Conservation (phyloP, 2,329 filamentous ascomycete species). For the Colletotrichum limetticola region DNA sequence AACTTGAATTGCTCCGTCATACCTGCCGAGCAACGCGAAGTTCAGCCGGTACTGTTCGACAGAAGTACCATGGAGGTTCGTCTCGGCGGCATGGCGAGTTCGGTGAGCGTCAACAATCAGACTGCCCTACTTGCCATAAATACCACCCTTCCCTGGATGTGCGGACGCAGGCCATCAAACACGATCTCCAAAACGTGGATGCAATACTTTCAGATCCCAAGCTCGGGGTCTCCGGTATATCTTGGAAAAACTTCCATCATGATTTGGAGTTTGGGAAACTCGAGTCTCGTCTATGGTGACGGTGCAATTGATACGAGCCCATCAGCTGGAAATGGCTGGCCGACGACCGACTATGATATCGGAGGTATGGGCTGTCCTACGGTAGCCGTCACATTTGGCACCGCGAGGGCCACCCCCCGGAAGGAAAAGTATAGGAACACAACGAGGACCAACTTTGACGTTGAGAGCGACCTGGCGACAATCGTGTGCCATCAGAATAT, state of each 20-base stretch:
- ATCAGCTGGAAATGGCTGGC: background rate
- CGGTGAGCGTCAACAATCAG: background rate
- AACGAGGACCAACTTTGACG: slow-evolving; percentile 22
- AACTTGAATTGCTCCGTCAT: slow-evolving; percentile 37
- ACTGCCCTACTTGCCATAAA: slow-evolving; percentile 36
- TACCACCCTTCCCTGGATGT: slow-evolving; percentile 32
- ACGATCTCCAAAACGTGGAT: slow-evolving; percentile 26
- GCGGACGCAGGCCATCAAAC: background rate
- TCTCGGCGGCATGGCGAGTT: slow-evolving; percentile 1
- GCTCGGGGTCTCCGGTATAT: slow-evolving; percentile 32
- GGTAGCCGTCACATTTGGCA: slow-evolving; percentile 11
- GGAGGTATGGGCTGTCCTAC: slow-evolving; percentile 8
- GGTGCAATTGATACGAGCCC: slow-evolving; percentile 36
- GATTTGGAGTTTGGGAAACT: slow-evolving; percentile 28
- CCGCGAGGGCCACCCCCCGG: background rate
- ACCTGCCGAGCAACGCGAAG: slow-evolving; percentile 23
- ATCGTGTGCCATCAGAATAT: slow-evolving; percentile 40
- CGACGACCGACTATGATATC: background rate
- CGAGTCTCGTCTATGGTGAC: slow-evolving; percentile 32
- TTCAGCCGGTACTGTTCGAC: background rate
- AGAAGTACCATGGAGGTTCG: background rate
- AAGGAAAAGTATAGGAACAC: slow-evolving; percentile 16
- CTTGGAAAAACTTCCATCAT: slow-evolving; percentile 39
- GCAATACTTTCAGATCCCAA: slow-evolving; percentile 38
- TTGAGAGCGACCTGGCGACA: slow-evolving; percentile 38